Evolutionary conservation across 345 rosid species (phyloP), one percentile per base, ranked within the genome.

Genomic region (Hirschfeldia incana): DNA sequence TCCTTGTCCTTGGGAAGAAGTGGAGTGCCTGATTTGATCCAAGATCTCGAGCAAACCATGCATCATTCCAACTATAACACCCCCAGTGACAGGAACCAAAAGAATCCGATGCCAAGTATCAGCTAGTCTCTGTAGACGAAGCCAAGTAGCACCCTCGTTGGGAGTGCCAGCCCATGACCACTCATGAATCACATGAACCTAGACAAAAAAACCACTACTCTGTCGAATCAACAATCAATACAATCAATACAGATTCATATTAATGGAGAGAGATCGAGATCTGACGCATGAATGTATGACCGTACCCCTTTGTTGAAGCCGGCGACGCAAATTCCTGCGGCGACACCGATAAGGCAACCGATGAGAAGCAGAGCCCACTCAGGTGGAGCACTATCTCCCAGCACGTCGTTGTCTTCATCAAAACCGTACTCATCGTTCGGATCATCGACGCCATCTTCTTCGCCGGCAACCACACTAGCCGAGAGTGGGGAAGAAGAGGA

Each of bases 141-240:
- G 90, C 97, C 98, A 95, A 32, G 99, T 90, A 13, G 99, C 96
- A 76, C 98, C 98, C 73, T 95, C 99, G 32, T 85, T 90, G 1
- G 99, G 99, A 13, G 97, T 95, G 69, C 99, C 99, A 27, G 96
- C 98, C 99, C 99, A 93, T 39, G 97, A 93, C 98, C 97, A 95
- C 75, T 93, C 98, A 83, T 93, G 99, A 79, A 90, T 95, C 8
- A 91, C 74, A 62, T 90, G 98, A 85, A 90, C 99, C 98, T 94
- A 81, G 37, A 84, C 53, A 26, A 69, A 10, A 9, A 42, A 10
- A 57, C 73, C 76, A 78, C 73, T 72, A 80, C 76, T 69, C 60
- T 6, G 44, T n/a, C 11, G n/a, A 44, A 51, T 46, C 17, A 36
- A 49, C 36, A 34, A 1, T 72, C 82, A 36, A n/a, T n/a, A n/a